Percentiles rank a stretch among this genome's conserved stretches.
phyloP scores from a whole-genome alignment of 805 yeast species.

The Ogataea nitratoaversa region DNA sequence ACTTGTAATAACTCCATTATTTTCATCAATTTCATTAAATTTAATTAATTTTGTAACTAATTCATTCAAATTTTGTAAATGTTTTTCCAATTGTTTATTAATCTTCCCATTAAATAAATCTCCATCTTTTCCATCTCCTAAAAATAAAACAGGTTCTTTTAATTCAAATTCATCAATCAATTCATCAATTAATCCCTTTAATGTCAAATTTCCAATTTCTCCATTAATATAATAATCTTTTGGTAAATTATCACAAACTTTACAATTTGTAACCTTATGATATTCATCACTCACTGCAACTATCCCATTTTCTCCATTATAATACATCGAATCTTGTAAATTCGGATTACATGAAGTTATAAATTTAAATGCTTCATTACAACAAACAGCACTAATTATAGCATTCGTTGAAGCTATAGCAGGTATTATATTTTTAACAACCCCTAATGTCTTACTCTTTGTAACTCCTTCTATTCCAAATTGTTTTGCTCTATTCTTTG shows the following conservation, averaged over 20 bases:
- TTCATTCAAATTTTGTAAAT: not conserved
- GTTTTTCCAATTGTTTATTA: not conserved
- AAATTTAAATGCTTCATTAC: slow-evolving; percentile 80
- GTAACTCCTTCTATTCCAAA: slow-evolving; percentile 78
- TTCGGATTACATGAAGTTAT: slow-evolving; percentile 65
- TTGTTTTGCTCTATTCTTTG: slow-evolving; percentile 54
- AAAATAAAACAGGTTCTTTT: slow-evolving; percentile 19
- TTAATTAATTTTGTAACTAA: slow-evolving; percentile 11
- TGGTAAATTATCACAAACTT: slow-evolving; percentile 61
- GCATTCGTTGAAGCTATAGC: slow-evolving; percentile 95
- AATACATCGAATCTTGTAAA: slow-evolving; percentile 77
- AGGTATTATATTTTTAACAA: slow-evolving; percentile 87
- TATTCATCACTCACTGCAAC: slow-evolving; percentile 71
- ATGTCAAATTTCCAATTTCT: slow-evolving; percentile 1
- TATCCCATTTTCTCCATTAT: slow-evolving; percentile 76
- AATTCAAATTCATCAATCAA: slow-evolving; percentile 13
- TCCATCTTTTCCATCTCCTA: slow-evolving; percentile 7
- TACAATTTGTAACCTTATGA: slow-evolving; percentile 57
- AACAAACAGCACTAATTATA: slow-evolving; percentile 81
- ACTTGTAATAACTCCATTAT: not conserved
- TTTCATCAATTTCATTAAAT: slow-evolving; percentile 5
- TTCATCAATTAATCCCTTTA: slow-evolving; percentile 14
- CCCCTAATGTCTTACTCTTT: slow-evolving; percentile 69
- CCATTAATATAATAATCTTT: slow-evolving; percentile 11
- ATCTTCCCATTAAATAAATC: slow-evolving; percentile 25